Evolutionary conservation across 176 grass and related monocot genomes (phyloP).

Genomic region (Musa troglodytarum): DNA sequence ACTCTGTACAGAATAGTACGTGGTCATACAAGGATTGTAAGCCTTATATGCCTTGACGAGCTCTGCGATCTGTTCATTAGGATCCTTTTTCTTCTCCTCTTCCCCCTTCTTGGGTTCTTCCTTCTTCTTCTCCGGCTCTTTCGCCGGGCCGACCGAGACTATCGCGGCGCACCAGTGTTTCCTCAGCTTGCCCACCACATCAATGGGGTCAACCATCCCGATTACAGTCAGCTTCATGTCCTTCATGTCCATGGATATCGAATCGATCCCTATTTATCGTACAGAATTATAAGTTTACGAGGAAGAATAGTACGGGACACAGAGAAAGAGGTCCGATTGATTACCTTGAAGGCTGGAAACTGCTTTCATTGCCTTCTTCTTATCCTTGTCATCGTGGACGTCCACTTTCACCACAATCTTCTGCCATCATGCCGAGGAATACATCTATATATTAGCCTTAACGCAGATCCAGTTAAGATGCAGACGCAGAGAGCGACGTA

Average conservation of each 20-base stretch:
- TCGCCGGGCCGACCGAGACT: slow-evolving; percentile 1
- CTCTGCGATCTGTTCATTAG: slow-evolving; percentile 4
- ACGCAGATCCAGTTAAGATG: no score
- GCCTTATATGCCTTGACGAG: slow-evolving; percentile 11
- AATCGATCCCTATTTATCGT: background rate
- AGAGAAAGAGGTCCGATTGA: background rate
- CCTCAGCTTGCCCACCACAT: background rate
- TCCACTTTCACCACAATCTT: background rate
- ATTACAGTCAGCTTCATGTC: background rate
- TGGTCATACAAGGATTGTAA: slow-evolving; percentile 6
- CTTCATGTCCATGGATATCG: background rate
- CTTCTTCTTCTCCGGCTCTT: slow-evolving; percentile 6
- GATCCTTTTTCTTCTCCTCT: background rate
- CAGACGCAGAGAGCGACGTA: no score
- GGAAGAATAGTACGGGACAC: no score
- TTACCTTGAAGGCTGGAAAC: slow-evolving; percentile 1
- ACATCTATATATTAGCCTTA: no score
- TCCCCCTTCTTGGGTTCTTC: slow-evolving; percentile 1
- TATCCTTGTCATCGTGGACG: background rate
- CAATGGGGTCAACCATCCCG: background rate
- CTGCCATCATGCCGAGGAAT: background rate
- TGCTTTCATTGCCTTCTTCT: background rate
- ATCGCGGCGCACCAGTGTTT: background rate
- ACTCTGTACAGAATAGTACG: slow-evolving; percentile 40
- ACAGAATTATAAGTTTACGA: background rate